A percentile compares a stretch with the other conserved stretches of the same genome.
phyloP scores from a whole-genome alignment of 768 basidiomycete species.

The Suillus clintonianus region DNA sequence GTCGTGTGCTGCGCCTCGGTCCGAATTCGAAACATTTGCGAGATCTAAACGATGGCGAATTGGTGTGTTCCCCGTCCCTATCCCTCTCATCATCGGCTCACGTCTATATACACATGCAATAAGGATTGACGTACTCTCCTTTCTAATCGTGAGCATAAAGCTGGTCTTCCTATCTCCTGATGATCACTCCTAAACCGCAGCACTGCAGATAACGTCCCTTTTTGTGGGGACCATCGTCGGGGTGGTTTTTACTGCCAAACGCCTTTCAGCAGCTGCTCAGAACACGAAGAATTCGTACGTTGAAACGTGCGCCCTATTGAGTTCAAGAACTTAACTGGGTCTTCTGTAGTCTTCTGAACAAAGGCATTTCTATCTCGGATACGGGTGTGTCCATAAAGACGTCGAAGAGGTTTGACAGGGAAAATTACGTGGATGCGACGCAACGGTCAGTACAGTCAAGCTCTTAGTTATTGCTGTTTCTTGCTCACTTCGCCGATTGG shows the following conservation, averaged over 20 bases:
- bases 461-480: background rate
- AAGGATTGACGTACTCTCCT: slow-evolving; percentile 47
- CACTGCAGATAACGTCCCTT: slow-evolving; percentile 48
- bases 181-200: background rate
- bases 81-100: background rate
- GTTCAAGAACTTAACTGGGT: background rate
- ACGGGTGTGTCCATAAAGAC: slow-evolving; percentile 70
- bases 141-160: slow-evolving; percentile 35
- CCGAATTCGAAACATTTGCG: background rate
- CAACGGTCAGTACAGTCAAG: slow-evolving; percentile 50
- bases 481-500: background rate
- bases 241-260: slow-evolving; percentile 37
- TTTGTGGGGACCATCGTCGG: slow-evolving; percentile 49
- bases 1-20: background rate
- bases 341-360: slow-evolving; percentile 52
- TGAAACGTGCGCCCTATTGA: background rate
- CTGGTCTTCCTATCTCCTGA: background rate
- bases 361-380: slow-evolving; percentile 58
- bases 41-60: slow-evolving; percentile 16
- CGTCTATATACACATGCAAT: background rate
- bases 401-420: slow-evolving; percentile 54
- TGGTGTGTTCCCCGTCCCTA: slow-evolving; percentile 1
- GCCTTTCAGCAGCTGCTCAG: slow-evolving; percentile 44
- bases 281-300: slow-evolving; percentile 60
- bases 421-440: slow-evolving; percentile 72